These are phyloP conservation scores for Verticillium klebahnii DNA, from an alignment of 2,329 filamentous ascomycete genomes.

Conservation along the genomic window DNA sequence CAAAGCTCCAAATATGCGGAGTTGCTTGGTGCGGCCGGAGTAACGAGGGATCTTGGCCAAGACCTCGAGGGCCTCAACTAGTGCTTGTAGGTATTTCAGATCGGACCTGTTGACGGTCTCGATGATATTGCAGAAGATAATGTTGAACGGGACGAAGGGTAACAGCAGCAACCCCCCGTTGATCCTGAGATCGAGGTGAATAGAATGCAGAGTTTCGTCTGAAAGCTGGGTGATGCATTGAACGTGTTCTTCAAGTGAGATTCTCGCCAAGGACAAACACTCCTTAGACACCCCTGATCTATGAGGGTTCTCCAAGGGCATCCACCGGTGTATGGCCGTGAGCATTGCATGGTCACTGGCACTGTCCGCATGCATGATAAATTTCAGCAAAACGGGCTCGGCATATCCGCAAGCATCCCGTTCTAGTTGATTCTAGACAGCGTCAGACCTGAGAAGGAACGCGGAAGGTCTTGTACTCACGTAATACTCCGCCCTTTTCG, in stretches of 20 bases:
- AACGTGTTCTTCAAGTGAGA: no score
- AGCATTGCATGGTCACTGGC: no score
- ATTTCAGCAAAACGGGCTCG: no score
- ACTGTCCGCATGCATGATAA: no score
- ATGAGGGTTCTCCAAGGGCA: no score
- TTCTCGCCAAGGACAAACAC: no score
- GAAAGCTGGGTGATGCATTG: no score
- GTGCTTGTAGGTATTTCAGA: conserved; percentile 20
- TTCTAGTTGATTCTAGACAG: no score
- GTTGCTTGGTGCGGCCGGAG: conserved; percentile 8
- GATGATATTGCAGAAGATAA: conserved; percentile 20
- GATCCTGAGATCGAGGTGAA: not conserved
- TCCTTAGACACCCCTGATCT: no score
- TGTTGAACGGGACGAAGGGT: conserved; percentile 19
- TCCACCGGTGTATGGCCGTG: no score
- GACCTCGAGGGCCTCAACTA: conserved; percentile 12
- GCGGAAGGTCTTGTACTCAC: not conserved
- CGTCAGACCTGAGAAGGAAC: no score
- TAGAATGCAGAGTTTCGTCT: not conserved
- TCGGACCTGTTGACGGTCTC: conserved; percentile 34
- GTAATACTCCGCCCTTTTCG: not conserved
- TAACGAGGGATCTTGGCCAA: not conserved
- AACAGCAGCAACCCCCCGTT: conserved; percentile 13
- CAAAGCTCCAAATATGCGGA: conserved; percentile 15
- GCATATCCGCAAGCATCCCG: no score